These are phyloP conservation scores for Aspergillus sergii DNA, from an alignment of 2,329 filamentous ascomycete species.

Conservation along the genomic window DNA sequence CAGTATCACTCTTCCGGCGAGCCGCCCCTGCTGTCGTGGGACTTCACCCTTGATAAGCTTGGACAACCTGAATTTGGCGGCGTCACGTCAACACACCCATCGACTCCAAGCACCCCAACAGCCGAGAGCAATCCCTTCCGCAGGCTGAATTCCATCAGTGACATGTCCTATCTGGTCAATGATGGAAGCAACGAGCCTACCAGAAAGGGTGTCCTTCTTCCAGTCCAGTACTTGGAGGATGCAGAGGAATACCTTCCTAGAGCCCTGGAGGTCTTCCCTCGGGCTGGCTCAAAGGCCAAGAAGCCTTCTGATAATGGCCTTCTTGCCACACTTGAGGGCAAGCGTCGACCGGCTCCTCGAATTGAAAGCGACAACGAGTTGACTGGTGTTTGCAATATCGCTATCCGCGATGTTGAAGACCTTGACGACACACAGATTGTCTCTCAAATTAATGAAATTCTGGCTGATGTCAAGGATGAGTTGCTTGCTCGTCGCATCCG, in stretches of 20 bases:
- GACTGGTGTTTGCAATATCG: constrained; percentile 89
- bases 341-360: constrained; percentile 63
- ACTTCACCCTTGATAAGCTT: constrained; percentile 92
- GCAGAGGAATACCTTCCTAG: constrained; percentile 82
- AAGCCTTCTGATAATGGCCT: constrained; percentile 60
- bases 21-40: constrained; percentile 85
- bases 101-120: constrained; percentile 76
- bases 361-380: constrained; percentile 72
- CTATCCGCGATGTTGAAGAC: constrained; percentile 84
- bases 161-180: constrained; percentile 84
- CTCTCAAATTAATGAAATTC: constrained; percentile 71
- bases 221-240: constrained; percentile 91
- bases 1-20: constrained; percentile 75
- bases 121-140: constrained; percentile 67
- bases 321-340: constrained; percentile 72
- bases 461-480: constrained; percentile 82
- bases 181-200: constrained; percentile 71
- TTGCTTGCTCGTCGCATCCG: constrained; percentile 79
- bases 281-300: constrained; percentile 58
- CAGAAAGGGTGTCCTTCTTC: constrained; percentile 91
- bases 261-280: constrained; percentile 81
- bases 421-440: constrained; percentile 80
- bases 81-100: constrained; percentile 73
- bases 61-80: constrained; percentile 89
- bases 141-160: constrained; percentile 91